phyloP scores from a whole-genome alignment of 768 basidiomycete species.

The Rhodotorula sphaerocarpa region DNA sequence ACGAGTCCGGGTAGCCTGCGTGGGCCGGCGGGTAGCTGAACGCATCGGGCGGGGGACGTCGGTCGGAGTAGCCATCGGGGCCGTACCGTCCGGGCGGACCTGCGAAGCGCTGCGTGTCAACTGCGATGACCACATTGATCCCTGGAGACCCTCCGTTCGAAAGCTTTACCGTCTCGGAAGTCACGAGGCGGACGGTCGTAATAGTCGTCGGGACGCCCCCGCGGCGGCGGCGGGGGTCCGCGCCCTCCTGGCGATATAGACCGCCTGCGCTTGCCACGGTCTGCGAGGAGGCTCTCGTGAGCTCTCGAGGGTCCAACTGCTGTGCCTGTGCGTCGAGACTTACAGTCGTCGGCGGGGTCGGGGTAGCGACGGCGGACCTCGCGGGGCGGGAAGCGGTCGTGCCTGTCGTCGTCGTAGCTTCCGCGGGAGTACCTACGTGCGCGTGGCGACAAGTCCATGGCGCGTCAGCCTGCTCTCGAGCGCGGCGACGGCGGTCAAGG shows the following conservation, averaged over 20 bases:
- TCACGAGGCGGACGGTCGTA: not conserved
- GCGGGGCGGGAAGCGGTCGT: not conserved
- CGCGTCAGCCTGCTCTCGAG: not conserved
- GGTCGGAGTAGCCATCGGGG: not conserved
- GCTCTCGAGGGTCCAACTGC: too few relatives aligned
- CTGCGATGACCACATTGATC: too few relatives aligned
- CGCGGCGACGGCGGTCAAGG: not conserved
- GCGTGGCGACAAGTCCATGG: not conserved
- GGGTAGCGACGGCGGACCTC: too few relatives aligned
- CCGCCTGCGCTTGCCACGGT: not conserved
- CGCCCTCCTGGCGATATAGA: not conserved
- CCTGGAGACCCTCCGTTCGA: too few relatives aligned
- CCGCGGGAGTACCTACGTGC: slow-evolving; percentile 1
- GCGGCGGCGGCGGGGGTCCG: not conserved
- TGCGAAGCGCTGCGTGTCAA: too few relatives aligned
- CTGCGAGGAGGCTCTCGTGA: not conserved
- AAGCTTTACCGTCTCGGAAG: not conserved
- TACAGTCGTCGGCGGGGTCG: not conserved
- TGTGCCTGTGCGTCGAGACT: not conserved
- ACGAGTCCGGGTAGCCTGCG: not conserved
- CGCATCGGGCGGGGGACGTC: not conserved
- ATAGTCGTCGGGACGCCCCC: not conserved
- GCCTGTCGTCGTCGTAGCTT: slow-evolving; percentile 3
- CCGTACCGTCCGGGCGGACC: not conserved
- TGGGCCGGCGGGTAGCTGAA: not conserved